Conservation (phyloP, 768 basidiomycete species). For the Porphyrellus cyaneotinctus region DNA sequence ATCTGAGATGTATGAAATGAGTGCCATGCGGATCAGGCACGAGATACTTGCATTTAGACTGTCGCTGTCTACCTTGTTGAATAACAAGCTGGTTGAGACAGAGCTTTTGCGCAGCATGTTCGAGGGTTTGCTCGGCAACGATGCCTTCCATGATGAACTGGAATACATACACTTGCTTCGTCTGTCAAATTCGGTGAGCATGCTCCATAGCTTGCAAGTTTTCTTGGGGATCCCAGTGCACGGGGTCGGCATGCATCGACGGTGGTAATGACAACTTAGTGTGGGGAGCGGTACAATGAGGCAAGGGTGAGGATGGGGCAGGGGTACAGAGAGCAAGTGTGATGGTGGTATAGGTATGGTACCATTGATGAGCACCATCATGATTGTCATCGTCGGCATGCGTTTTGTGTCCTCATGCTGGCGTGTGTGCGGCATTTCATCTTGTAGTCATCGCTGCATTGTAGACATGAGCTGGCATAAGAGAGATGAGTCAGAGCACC, state of each 20-base stretch:
- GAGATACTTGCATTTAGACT: conserved; percentile 58
- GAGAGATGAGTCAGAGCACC: too few relatives aligned
- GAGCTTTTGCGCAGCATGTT: conserved; percentile 89
- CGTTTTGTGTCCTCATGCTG: too few relatives aligned
- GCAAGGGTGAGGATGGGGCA: too few relatives aligned
- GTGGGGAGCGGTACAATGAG: too few relatives aligned
- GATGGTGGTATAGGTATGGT: too few relatives aligned
- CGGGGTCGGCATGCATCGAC: conserved; percentile 3
- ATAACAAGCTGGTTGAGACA: conserved; percentile 95
- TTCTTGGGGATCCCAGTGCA: conserved; percentile 89
- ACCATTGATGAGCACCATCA: too few relatives aligned
- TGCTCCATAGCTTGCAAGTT: conserved; percentile 99
- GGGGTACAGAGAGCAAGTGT: too few relatives aligned
- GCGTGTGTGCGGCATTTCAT: too few relatives aligned
- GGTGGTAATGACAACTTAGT: too few relatives aligned
- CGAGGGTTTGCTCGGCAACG: conserved; percentile 88
- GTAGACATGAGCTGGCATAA: too few relatives aligned
- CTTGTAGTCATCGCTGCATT: too few relatives aligned
- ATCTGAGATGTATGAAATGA: conserved; percentile 1
- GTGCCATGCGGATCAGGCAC: neutral
- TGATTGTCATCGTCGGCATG: too few relatives aligned
- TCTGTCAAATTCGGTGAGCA: conserved; percentile 95
- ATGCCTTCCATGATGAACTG: conserved; percentile 86
- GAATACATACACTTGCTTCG: conserved; percentile 84
- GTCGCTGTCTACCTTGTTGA: conserved; percentile 87